Conservation (phyloP, 1,139 yeast species). For the Yamadazyma sp. region DNA sequence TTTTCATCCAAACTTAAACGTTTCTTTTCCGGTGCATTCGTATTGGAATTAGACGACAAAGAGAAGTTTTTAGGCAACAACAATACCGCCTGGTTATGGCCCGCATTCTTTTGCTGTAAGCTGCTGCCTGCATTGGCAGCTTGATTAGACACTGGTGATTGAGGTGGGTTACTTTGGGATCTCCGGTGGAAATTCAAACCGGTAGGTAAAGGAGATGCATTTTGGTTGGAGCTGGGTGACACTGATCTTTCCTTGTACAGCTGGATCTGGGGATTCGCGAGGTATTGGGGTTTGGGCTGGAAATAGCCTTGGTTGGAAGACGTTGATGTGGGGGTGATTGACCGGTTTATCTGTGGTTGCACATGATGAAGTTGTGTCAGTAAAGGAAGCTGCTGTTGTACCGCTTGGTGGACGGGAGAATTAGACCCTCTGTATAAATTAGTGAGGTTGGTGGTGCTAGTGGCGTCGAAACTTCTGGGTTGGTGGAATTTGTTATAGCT, state of each 20-base stretch:
- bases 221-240: slow-evolving; percentile 24
- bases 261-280: slow-evolving; percentile 9
- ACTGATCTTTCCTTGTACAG: slow-evolving; percentile 30
- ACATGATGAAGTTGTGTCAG: slow-evolving; percentile 11
- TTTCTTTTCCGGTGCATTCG: slow-evolving; percentile 19
- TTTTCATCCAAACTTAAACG: slow-evolving; percentile 32
- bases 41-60: slow-evolving; percentile 12
- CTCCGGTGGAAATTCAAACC: slow-evolving; percentile 26
- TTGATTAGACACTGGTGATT: slow-evolving; percentile 23
- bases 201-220: slow-evolving; percentile 17
- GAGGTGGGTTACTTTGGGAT: slow-evolving; percentile 37
- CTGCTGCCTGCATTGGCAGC: slow-evolving; percentile 1
- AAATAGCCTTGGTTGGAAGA: slow-evolving; percentile 18
- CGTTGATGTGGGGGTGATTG: slow-evolving; percentile 17
- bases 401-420: slow-evolving; percentile 9
- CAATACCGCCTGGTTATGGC: slow-evolving; percentile 37
- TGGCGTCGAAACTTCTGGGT: slow-evolving; percentile 5
- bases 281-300: slow-evolving; percentile 30
- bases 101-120: slow-evolving; percentile 12
- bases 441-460: slow-evolving; percentile 7
- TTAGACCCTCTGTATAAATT: slow-evolving; percentile 7
- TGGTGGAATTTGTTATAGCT: slow-evolving; percentile 1
- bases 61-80: slow-evolving; percentile 49
- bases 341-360: slow-evolving; percentile 11
- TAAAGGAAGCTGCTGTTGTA: slow-evolving; percentile 10